Base-by-base conservation (phyloP, 352 stramenopile genomes). In the Phytophthora fragariae region DNA sequence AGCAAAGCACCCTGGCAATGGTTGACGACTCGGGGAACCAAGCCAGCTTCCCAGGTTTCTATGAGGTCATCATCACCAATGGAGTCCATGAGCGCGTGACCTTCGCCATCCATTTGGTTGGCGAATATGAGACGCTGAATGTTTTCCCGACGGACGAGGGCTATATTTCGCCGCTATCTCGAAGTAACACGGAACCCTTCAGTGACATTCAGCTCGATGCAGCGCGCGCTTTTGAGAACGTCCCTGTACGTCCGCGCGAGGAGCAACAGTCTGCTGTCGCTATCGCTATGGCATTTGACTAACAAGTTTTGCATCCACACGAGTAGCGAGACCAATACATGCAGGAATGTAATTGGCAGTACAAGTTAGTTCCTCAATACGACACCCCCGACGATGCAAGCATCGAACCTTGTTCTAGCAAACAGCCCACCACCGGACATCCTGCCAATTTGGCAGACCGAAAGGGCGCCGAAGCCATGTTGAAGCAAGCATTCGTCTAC, bases 21-120 rank as follows among this genome's bases (percentile, higher is more conserved):
- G 72, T 87, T 49, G 84, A 93, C 29, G 77, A 90, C 17, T 65
- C 56, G 2, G 88, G 88, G 5, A 83, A 93, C 52, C 76, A 84
- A 21, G 78, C 69, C 9, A 77, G 79, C 35, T 92, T 82, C 56
- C 86, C 85, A 9, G 86, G 86, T 3, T 93, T 87, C 56, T 95
- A 95, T 57, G 84, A 95, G 62, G 55, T 94, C 44, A 81, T 94
- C 31, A 61, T 95, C 33, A 89, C 86, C 7, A 95, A 95, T 62
- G 86, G 88, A 19, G 85, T 92, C 12, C 69, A 79, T 44, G 82
- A 93, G 73, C 83, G 85, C 9, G 62, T 93, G 56, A 84, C 86
- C 53, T 93, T 91, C 75, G 77, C 77, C 11, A 76, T 94, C 54
- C 86, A 83, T 29, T 37, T 95, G 33, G 62, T 81, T 5, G 76